Evolutionary conservation across 148 eudicot genomes (phyloP), one percentile per base, ranked within the genome.

Genomic region (Vaccinium darrowii): DNA sequence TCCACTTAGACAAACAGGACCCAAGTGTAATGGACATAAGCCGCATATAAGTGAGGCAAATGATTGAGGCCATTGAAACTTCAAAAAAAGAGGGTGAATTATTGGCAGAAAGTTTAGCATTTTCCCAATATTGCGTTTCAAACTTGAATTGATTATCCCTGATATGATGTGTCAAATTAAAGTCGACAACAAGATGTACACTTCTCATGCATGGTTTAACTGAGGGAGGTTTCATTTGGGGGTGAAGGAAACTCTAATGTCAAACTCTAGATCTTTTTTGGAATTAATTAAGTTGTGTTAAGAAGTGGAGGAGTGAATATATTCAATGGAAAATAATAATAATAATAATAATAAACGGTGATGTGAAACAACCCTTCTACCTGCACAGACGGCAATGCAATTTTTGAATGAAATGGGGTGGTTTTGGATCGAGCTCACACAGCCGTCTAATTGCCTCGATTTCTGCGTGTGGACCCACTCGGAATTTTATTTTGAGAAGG

Each of bases 201-300:
- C 43, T 50, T 33, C 10, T 33, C 50, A 16, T 82, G 25, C 65
- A 82, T 54, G 50, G 60, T 7, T 63, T 8, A 82, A 53, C 84
- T 73, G 79, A 72, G 84, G 84, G 51, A 82, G 84, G 84, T 73
- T 49, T 69, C 57, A 82, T 73, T 72, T 36, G 79, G 51, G 39
- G 79, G n/a, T 19, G 79, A 69, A n/a, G 36, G 8, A 43, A 5
- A 49, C 75, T n/a, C 16, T 19, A 57, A 30, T 33, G 19, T 57
- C 8, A 30, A 47, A 69, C 39, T 12, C 39, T 30, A 69, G 39
- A 43, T 43, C 27, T 11, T 1, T 27, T 27, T 1, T 27, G 5
- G 74, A 69, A 27, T 69, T 69, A 23, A 11, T 69, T 69, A 23
- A 11, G 2, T 25, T 12, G 36, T 13, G 12, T 13, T 27, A 27